A percentile compares a stretch with the other conserved stretches of the same genome.
Conservation (phyloP, 139 green algal species). For the Chlorella sp. region DNA sequence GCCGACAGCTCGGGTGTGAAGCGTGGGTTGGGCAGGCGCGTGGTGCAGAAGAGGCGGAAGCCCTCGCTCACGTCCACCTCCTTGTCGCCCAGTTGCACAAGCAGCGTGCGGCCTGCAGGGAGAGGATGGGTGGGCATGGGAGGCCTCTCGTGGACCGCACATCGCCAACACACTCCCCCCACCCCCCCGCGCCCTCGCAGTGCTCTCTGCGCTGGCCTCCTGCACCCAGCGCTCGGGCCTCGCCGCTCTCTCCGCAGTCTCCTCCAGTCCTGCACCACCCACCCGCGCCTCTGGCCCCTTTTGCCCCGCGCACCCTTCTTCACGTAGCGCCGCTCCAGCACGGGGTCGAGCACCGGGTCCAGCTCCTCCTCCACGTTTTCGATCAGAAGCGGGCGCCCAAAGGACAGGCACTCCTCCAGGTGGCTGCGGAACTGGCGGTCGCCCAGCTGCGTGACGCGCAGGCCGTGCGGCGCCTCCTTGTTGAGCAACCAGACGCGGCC, state of each 20-base stretch:
- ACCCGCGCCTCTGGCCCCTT: too few relatives aligned
- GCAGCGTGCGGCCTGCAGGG: conserved; percentile 17
- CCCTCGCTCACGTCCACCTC: conserved; percentile 89
- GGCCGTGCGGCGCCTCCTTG: conserved; percentile 71
- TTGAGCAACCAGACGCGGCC: conserved; percentile 87
- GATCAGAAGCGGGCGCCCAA: conserved; percentile 86
- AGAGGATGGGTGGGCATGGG: too few relatives aligned
- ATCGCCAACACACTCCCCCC: too few relatives aligned
- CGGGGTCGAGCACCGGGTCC: conserved; percentile 89
- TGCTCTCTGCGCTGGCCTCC: too few relatives aligned
- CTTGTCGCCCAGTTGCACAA: conserved; percentile 84
- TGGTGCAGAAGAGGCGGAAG: conserved; percentile 93
- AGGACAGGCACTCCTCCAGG: conserved; percentile 91
- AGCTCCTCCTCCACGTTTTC: conserved; percentile 96
- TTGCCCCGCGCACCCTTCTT: conserved; percentile 63
- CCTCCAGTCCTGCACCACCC: too few relatives aligned
- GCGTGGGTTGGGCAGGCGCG: conserved; percentile 88
- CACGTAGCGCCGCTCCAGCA: conserved; percentile 84
- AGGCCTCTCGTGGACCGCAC: too few relatives aligned
- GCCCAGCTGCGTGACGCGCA: conserved; percentile 70
- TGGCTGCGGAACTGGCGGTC: conserved; percentile 88
- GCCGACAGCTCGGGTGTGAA: conserved; percentile 92
- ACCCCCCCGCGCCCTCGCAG: too few relatives aligned
- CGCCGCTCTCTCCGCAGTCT: too few relatives aligned
- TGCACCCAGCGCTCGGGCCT: too few relatives aligned